Conservation (phyloP, 2,329 filamentous ascomycete genomes). For the Trichoderma sp. region DNA sequence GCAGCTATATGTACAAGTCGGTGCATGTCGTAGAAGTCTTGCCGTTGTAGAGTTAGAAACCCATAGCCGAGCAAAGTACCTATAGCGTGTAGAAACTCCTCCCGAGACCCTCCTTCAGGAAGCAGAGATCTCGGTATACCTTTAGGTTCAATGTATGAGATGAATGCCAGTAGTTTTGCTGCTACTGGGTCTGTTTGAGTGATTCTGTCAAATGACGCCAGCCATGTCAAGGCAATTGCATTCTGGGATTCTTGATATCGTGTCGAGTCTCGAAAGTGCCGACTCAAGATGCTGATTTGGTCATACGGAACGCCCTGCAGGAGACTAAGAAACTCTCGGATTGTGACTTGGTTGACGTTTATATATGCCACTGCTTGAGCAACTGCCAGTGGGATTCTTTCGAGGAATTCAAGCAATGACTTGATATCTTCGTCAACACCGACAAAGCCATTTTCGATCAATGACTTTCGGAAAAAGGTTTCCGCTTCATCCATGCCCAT, state of each 20-base stretch:
- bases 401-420: conserved; percentile 34
- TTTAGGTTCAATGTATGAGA: conserved; percentile 37
- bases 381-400: conserved; percentile 40
- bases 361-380: conserved; percentile 40
- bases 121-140: conserved; percentile 36
- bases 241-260: conserved; percentile 31
- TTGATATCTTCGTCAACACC: not conserved
- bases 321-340: conserved; percentile 32
- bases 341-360: conserved; percentile 27
- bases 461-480: conserved; percentile 27
- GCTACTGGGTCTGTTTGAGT: conserved; percentile 28
- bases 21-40: conserved; percentile 31
- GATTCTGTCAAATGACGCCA: conserved; percentile 42
- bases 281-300: conserved; percentile 30
- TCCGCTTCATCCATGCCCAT: conserved; percentile 32
- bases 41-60: conserved; percentile 25
- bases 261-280: conserved; percentile 34
- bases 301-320: conserved; percentile 29
- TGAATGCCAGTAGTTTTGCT: conserved; percentile 35
- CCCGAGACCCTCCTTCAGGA: conserved; percentile 18
- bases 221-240: conserved; percentile 35
- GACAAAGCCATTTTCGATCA: conserved; percentile 17
- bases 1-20: conserved; percentile 29
- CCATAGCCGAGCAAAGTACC: conserved; percentile 29
- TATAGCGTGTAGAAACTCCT: conserved; percentile 22